phyloP scores from a whole-genome alignment of 2,329 filamentous ascomycete genomes.

The Niveomyces coronatus region DNA sequence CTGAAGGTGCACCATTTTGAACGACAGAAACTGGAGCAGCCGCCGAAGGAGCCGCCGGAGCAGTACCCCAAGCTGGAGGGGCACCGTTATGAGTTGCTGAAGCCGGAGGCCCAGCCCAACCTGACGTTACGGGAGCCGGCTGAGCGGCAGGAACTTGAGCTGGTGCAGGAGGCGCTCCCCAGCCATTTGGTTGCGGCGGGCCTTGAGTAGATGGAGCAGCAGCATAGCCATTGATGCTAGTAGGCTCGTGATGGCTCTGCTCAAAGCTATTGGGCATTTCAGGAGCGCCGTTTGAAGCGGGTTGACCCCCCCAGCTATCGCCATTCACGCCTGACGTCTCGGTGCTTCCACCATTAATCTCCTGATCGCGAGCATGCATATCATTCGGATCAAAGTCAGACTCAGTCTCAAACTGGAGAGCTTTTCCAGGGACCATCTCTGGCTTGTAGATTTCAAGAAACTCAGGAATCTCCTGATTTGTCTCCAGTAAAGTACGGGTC shows the following conservation, averaged over 20 bases:
- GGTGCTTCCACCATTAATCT: too few relatives aligned
- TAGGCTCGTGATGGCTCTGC: background rate
- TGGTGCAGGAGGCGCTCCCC: background rate
- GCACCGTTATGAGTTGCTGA: background rate
- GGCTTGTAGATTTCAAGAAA: slow-evolving; percentile 62
- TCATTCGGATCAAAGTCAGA: slow-evolving; percentile 39
- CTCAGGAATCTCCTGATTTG: slow-evolving; percentile 66
- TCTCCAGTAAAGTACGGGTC: slow-evolving; percentile 74
- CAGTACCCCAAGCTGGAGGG: slow-evolving; percentile 5
- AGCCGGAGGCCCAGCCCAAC: background rate
- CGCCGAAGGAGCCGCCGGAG: background rate
- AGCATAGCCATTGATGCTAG: slow-evolving; percentile 10
- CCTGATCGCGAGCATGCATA: slow-evolving; percentile 15
- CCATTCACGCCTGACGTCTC: too few relatives aligned
- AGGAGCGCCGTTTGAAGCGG: too few relatives aligned
- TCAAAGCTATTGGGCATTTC: too few relatives aligned
- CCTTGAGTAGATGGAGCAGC: slow-evolving; percentile 1
- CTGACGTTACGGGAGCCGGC: background rate
- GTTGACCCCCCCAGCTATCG: slow-evolving; percentile 11
- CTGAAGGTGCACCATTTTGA: slow-evolving; percentile 8
- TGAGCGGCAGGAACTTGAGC: background rate
- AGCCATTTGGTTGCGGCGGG: background rate
- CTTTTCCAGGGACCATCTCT: slow-evolving; percentile 35
- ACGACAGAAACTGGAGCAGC: slow-evolving; percentile 1
- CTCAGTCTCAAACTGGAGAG: slow-evolving; percentile 46